Evolutionary conservation across 768 basidiomycete species (phyloP), one percentile per base, ranked within the genome.

Genomic region (Mycena haematopus): DNA sequence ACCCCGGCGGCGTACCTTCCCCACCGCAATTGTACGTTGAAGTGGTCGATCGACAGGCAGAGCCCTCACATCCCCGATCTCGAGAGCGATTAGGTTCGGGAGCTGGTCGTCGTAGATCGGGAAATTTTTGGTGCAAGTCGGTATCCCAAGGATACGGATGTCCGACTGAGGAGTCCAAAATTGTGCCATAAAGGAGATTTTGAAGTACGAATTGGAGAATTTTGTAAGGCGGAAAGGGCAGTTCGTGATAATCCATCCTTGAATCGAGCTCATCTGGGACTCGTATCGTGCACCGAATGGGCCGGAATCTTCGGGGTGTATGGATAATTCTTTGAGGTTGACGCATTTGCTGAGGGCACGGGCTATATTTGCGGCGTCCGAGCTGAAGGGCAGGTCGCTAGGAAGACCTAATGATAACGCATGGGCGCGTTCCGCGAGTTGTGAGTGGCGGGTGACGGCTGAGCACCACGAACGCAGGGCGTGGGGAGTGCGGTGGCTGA

Each of bases 21-120:
- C 45, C 52, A 53, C 2, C 58, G 54, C 40, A 65, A 24, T 51
- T 65, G 65, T 54, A n/a, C 65, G 65, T 47, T 65, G 24, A 33
- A 65, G 65, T 21, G 51, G 21, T 5, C 65, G 51, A 46, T 53
- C 22, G 11, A 25, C 24, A 1, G 65, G 65, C 5, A 65, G 56
- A 13, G 14, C 14, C 1, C 7, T 10, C 33, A 57, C 31, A 17
- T 36, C 19, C 27, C 50, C 55, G 35, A 65, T 52, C 45, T 65
- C 65, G 36, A 65, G 59, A 7, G 59, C 56, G 36, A 61, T 29
- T 51, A 65, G 38, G 51, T 62, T 17, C n/a, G 65, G 65, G 19
- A 65, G 56, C 60, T 65, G 65, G 45, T 65, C 60, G 13, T 61
- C 65, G 46, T 47, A 54, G 3, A 27, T 11, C n/a, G 60, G 65